Evolutionary conservation across 2,329 filamentous ascomycete genomes (phyloP).

Genomic region (Akanthomyces muscarius): DNA sequence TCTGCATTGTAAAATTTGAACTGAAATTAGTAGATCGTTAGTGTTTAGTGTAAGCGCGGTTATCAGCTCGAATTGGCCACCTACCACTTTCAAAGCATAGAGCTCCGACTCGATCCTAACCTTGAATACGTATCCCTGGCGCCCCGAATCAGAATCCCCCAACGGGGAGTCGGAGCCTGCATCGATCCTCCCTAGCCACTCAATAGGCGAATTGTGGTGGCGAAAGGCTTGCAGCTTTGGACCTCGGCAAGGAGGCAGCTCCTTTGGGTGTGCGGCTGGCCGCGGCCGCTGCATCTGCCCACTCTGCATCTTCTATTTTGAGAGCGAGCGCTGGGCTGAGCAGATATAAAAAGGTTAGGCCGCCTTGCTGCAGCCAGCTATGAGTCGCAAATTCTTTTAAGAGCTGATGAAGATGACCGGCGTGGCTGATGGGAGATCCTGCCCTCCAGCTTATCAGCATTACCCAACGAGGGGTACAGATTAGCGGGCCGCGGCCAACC

Average conservation of each 20-base stretch:
- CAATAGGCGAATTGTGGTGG: constrained; percentile 20
- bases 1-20: constrained; percentile 23
- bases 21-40: constrained; percentile 5
- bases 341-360: too few relatives aligned
- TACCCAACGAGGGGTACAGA: too few relatives aligned
- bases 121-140: constrained; percentile 22
- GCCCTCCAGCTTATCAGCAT: too few relatives aligned
- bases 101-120: constrained; percentile 17
- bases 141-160: constrained; percentile 9
- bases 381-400: too few relatives aligned
- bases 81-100: constrained; percentile 24
- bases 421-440: too few relatives aligned
- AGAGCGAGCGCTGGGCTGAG: too few relatives aligned
- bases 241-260: constrained; percentile 21
- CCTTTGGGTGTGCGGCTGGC: background rate
- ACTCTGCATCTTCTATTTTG: too few relatives aligned
- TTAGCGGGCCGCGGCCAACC: too few relatives aligned
- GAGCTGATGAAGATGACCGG: too few relatives aligned
- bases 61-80: background rate
- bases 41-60: background rate
- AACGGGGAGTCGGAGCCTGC: background rate
- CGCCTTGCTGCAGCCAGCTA: too few relatives aligned
- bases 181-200: constrained; percentile 22
- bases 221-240: constrained; percentile 21
- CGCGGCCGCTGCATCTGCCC: too few relatives aligned